Evolutionary conservation across 2,329 filamentous ascomycete genomes (phyloP).

Genomic region (Penicillium sumatraense): DNA sequence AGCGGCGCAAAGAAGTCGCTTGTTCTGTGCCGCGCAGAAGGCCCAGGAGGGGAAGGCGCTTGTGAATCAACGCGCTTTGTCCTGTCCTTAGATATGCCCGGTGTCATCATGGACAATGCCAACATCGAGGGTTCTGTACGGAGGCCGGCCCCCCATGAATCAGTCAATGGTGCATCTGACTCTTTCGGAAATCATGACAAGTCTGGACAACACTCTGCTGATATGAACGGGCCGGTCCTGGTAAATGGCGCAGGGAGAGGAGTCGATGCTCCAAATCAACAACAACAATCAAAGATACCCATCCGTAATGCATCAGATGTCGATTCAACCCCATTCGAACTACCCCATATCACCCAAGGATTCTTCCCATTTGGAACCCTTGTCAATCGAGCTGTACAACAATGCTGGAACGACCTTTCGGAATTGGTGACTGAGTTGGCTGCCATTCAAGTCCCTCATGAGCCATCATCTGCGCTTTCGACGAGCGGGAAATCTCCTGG

Average conservation of each 20-base stretch:
- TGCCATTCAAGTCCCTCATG: slow-evolving; percentile 64
- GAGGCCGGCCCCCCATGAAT: slow-evolving; percentile 26
- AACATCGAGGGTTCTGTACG: slow-evolving; percentile 33
- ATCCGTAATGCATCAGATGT: slow-evolving; percentile 6
- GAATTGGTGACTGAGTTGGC: slow-evolving; percentile 73
- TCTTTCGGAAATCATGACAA: slow-evolving; percentile 20
- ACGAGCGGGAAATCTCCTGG: slow-evolving; percentile 36
- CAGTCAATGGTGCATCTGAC: slow-evolving; percentile 29
- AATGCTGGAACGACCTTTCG: slow-evolving; percentile 77
- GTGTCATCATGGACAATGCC: slow-evolving; percentile 47
- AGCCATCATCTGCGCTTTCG: slow-evolving; percentile 21
- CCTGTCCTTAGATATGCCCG: slow-evolving; percentile 43
- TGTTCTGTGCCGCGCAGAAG: slow-evolving; percentile 32
- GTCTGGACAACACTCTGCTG: slow-evolving; percentile 15
- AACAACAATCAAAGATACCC: slow-evolving; percentile 13
- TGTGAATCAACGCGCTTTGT: slow-evolving; percentile 15
- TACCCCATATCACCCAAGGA: slow-evolving; percentile 72
- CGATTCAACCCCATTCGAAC: slow-evolving; percentile 49
- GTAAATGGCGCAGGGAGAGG: slow-evolving; percentile 33
- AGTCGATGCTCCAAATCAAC: slow-evolving; percentile 14
- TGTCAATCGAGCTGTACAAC: slow-evolving; percentile 78
- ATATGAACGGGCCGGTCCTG: slow-evolving; percentile 29
- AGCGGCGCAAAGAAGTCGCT: slow-evolving; percentile 24
- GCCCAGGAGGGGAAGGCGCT: slow-evolving; percentile 35
- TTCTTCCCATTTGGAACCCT: slow-evolving; percentile 78